Conservation (phyloP, 2,329 filamentous ascomycete species). For the Talaromyces funiculosus region DNA sequence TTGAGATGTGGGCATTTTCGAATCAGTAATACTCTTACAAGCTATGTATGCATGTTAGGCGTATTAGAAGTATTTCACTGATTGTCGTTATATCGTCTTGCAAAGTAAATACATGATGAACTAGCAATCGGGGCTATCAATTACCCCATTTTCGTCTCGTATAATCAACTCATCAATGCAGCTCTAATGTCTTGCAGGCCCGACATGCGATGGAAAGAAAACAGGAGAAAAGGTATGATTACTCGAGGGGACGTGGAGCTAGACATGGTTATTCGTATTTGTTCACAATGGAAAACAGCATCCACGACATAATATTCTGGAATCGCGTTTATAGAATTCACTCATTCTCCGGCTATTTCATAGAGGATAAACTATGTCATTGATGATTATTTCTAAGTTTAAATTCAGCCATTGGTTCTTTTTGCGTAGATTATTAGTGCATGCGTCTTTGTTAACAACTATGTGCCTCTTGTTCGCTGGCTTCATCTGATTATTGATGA, state of each 20-base stretch:
- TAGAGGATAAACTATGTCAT: neutral
- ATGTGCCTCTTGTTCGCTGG: neutral
- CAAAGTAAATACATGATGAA: neutral
- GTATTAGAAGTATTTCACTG: neutral
- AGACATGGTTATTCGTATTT: neutral
- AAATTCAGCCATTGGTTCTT: neutral
- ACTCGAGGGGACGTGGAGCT: neutral
- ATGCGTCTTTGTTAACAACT: neutral
- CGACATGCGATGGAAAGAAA: neutral
- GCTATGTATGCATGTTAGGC: neutral
- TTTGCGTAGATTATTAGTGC: neutral
- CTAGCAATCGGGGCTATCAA: neutral
- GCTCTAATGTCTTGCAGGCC: neutral
- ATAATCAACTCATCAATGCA: neutral
- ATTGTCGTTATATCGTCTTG: neutral
- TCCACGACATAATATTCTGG: too few relatives aligned
- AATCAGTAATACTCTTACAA: neutral
- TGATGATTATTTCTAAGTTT: neutral
- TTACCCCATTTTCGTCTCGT: neutral
- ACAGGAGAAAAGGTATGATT: neutral
- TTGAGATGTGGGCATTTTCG: conserved; percentile 25
- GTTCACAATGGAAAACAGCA: neutral
- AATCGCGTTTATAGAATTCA: neutral
- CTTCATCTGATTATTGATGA: neutral
- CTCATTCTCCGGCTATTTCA: neutral